A percentile compares a stretch with the other conserved stretches of the same genome.
These are phyloP conservation scores for Boletus pseudopeckii DNA, from an alignment of 768 basidiomycete genomes.

Conservation along the genomic window DNA sequence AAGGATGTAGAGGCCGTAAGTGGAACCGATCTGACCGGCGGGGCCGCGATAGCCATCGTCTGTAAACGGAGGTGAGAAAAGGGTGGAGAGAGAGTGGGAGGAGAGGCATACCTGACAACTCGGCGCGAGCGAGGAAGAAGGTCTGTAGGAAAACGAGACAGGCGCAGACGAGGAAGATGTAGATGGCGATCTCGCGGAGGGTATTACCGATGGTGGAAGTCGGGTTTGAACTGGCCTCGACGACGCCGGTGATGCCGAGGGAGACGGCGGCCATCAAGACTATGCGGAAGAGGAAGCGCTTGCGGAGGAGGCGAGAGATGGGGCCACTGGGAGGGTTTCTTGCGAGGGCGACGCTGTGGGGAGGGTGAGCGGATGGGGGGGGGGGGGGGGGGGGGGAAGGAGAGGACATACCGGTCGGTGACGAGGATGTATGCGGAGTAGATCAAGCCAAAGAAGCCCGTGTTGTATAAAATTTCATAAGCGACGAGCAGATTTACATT, in stretches of 20 bases:
- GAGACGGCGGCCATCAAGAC: conserved; percentile 24
- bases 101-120: conserved; percentile 10
- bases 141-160: conserved; percentile 20
- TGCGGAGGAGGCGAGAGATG: conserved; percentile 16
- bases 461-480: conserved; percentile 33
- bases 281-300: conserved; percentile 24
- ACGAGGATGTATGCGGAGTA: conserved; percentile 32
- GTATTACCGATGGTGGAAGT: conserved; percentile 12
- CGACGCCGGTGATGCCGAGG: conserved; percentile 28
- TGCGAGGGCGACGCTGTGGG: conserved; percentile 9
- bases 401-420: conserved; percentile 26
- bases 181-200: conserved; percentile 26
- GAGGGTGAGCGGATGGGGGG: no score
- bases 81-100: rapidly evolving
- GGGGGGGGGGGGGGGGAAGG: no score
- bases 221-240: conserved; percentile 7
- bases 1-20: conserved; percentile 22
- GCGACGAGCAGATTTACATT: conserved; percentile 25
- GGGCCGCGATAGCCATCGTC: conserved; percentile 4
- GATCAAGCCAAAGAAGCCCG: conserved; percentile 32
- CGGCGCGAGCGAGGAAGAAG: conserved; percentile 18
- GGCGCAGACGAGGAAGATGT: conserved; percentile 31
- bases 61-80: background rate
- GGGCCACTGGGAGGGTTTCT: conserved; percentile 16
- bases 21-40: conserved; percentile 10